Evolutionary conservation across 1,284 basidiomycete species (phyloP).

Genomic region (Blastosporella zonata): DNA sequence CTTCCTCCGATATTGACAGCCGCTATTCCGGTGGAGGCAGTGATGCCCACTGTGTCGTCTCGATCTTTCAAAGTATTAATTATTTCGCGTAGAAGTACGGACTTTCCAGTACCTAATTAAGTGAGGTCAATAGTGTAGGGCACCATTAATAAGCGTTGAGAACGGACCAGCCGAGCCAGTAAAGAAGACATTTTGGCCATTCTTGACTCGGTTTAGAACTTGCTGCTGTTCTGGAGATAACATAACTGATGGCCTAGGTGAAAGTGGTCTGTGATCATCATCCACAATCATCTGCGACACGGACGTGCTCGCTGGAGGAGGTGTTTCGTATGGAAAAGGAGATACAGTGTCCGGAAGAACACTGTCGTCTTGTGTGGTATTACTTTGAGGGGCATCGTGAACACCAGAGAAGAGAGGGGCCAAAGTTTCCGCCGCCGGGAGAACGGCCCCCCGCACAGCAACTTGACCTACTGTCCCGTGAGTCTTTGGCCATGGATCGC

Average conservation of each 20-base stretch:
- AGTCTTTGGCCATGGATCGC: background rate
- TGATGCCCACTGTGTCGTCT: conserved; percentile 71
- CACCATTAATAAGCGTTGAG: background rate
- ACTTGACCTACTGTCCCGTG: background rate
- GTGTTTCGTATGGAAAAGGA: background rate
- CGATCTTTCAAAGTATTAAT: conserved; percentile 55
- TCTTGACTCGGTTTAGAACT: conserved; percentile 32
- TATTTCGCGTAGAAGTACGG: conserved; percentile 85
- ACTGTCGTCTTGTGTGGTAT: background rate
- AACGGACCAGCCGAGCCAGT: conserved; percentile 75
- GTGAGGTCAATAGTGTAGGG: background rate
- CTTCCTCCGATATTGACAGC: conserved; percentile 87
- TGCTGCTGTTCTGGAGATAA: conserved; percentile 36
- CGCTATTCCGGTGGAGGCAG: conserved; percentile 91
- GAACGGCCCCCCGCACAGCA: background rate
- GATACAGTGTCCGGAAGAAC: background rate
- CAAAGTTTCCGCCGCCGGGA: no score
- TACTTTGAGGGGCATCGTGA: background rate
- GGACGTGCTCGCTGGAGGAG: background rate
- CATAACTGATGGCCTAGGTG: background rate
- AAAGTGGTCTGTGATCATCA: background rate
- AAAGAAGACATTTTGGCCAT: conserved; percentile 57
- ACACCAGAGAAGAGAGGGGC: no score
- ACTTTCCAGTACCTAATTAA: conserved; percentile 49
- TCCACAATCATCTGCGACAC: background rate